These are phyloP conservation scores for Malus hybrid DNA, from an alignment of 331 rosid species.

Conservation along the genomic window DNA sequence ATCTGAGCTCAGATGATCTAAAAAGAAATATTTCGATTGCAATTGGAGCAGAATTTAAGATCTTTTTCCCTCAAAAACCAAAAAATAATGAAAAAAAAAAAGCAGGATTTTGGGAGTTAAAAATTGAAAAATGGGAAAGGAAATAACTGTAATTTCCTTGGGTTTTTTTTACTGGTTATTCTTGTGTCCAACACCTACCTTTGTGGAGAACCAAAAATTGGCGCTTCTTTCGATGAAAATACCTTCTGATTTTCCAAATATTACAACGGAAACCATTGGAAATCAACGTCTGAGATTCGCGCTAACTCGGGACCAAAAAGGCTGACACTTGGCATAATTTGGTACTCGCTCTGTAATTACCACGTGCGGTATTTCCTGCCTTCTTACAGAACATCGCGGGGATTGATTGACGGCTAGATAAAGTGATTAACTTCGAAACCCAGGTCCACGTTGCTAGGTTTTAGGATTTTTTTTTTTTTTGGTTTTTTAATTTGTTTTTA, in stretches of 20 bases:
- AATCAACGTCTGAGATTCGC: constrained; percentile 5
- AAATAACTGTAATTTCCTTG: background rate
- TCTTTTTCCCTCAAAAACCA: background rate
- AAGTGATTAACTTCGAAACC: too few species aligned
- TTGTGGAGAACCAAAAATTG: constrained; percentile 21
- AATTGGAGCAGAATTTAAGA: background rate
- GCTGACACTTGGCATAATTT: background rate
- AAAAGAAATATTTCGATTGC: background rate
- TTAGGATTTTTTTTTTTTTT: too few species aligned
- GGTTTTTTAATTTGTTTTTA: too few species aligned
- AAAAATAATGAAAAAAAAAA: background rate
- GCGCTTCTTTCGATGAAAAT: constrained; percentile 25
- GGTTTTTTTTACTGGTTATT: background rate
- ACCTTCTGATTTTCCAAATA: constrained; percentile 21
- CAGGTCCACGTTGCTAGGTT: too few species aligned
- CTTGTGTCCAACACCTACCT: background rate
- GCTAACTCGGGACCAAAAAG: background rate
- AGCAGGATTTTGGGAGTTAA: background rate
- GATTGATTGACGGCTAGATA: too few species aligned
- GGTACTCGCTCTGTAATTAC: too few species aligned
- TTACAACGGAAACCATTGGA: constrained; percentile 9
- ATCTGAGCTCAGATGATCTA: background rate
- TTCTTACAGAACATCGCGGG: too few species aligned
- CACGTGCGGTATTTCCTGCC: too few species aligned
- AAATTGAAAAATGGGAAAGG: background rate